These are phyloP conservation scores for Colletotrichum truncatum DNA, from an alignment of 2,329 filamentous ascomycete genomes.

Conservation along the genomic window DNA sequence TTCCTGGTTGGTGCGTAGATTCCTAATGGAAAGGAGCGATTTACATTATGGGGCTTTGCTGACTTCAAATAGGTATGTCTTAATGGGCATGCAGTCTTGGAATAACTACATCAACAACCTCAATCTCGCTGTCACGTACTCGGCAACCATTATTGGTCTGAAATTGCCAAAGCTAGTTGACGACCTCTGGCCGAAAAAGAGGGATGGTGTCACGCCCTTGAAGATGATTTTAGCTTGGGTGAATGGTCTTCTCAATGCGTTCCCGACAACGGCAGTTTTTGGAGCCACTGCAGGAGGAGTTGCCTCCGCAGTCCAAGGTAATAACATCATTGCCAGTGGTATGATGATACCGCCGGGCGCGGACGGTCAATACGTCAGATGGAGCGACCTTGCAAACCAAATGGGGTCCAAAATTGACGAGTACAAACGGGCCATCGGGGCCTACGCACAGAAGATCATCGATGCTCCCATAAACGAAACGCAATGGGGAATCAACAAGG, in stretches of 20 bases:
- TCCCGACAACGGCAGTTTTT: neutral
- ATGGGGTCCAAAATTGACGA: neutral
- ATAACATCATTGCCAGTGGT: neutral
- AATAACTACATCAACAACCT: slow-evolving; percentile 30
- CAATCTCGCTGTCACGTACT: neutral
- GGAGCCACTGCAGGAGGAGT: neutral
- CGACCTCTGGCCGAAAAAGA: neutral
- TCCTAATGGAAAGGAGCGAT: too few species aligned
- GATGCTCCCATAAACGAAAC: slow-evolving; percentile 3
- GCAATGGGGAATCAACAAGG: slow-evolving; percentile 12
- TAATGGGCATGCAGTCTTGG: slow-evolving; percentile 25
- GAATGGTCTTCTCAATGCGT: neutral
- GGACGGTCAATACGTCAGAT: neutral
- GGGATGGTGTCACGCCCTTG: neutral
- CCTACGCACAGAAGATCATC: neutral
- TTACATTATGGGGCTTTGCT: neutral
- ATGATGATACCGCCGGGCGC: neutral
- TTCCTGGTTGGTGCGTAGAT: slow-evolving; percentile 20
- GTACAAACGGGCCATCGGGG: neutral
- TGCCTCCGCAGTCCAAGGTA: neutral
- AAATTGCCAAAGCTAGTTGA: neutral
- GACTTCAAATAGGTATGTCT: slow-evolving; percentile 3
- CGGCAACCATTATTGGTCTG: neutral
- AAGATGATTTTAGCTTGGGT: neutral
- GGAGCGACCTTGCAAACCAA: neutral